These are phyloP conservation scores for Coemansia sp. DNA, from an alignment of 192 early-diverging fungal genomes.

Conservation along the genomic window DNA sequence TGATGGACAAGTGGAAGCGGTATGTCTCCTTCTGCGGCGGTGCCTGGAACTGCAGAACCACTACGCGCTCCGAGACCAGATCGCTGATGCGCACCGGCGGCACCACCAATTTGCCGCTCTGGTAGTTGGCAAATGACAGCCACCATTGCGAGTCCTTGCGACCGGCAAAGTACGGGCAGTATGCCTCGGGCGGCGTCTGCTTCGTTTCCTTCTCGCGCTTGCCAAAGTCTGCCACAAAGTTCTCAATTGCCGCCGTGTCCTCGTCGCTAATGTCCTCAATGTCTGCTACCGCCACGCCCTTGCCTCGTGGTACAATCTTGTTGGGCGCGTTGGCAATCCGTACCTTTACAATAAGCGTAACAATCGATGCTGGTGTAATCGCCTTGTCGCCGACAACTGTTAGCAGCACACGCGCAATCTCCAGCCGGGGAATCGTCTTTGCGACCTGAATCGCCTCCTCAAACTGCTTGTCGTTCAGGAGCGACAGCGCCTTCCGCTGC, in stretches of 20 bases:
- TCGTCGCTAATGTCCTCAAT: slow-evolving; percentile 54
- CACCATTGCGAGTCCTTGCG: slow-evolving; percentile 87
- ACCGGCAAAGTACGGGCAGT: slow-evolving; percentile 55
- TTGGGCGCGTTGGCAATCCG: slow-evolving; percentile 31
- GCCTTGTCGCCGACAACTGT: slow-evolving; percentile 79
- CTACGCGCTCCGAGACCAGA: slow-evolving; percentile 62
- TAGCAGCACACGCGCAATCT: slow-evolving; percentile 78
- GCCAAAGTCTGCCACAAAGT: slow-evolving; percentile 29
- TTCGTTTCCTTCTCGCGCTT: slow-evolving; percentile 23
- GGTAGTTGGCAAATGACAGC: slow-evolving; percentile 85
- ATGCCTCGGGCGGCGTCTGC: slow-evolving; percentile 44
- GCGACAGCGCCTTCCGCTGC: slow-evolving; percentile 60
- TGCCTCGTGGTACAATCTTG: slow-evolving; percentile 25
- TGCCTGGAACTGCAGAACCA: slow-evolving; percentile 90
- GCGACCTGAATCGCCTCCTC: slow-evolving; percentile 74
- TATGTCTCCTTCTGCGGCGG: slow-evolving; percentile 82
- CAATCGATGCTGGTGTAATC: slow-evolving; percentile 75
- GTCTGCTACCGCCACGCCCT: slow-evolving; percentile 29
- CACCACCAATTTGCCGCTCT: slow-evolving; percentile 80
- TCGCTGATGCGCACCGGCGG: slow-evolving; percentile 76
- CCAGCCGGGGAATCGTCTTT: slow-evolving; percentile 72
- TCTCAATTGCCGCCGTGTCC: slow-evolving; percentile 39
- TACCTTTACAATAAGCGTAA: slow-evolving; percentile 65
- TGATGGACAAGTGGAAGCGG: slow-evolving; percentile 79
- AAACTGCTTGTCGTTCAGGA: slow-evolving; percentile 61